These are phyloP conservation scores for Albugo laibachii DNA, from an alignment of 352 stramenopile genomes.

Conservation along the genomic window DNA sequence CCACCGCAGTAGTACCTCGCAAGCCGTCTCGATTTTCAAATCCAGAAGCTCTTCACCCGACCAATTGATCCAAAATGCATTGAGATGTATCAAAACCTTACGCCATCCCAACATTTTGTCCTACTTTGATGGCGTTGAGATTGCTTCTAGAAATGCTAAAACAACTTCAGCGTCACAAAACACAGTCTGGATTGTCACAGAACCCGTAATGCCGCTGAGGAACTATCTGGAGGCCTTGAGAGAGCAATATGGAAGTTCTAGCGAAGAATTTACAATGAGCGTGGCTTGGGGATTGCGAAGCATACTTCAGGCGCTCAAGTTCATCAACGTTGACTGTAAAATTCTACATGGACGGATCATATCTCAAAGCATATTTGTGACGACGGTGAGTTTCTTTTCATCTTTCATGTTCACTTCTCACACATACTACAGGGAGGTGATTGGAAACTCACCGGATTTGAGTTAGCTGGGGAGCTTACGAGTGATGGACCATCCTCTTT, in stretches of 20 bases:
- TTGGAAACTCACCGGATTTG: constrained; percentile 90
- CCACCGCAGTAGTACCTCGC: constrained; percentile 32
- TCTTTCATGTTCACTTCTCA: not conserved
- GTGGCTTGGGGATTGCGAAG: constrained; percentile 87
- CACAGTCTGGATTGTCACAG: constrained; percentile 86
- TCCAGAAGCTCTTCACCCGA: constrained; percentile 44
- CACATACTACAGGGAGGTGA: constrained; percentile 52
- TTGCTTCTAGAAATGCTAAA: constrained; percentile 15
- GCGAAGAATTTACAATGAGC: constrained; percentile 63
- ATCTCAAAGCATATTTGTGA: constrained; percentile 87
- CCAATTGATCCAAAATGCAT: constrained; percentile 77
- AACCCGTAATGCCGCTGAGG: constrained; percentile 80
- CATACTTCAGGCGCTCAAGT: constrained; percentile 83
- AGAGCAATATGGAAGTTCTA: constrained; percentile 27
- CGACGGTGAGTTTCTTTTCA: constrained; percentile 22
- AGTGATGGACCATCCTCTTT: constrained; percentile 54
- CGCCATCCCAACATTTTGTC: constrained; percentile 87
- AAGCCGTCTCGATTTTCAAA: constrained; percentile 85
- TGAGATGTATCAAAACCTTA: constrained; percentile 84
- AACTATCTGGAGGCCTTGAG: constrained; percentile 71
- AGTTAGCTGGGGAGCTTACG: constrained; percentile 76
- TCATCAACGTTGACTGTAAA: constrained; percentile 89
- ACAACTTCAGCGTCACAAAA: constrained; percentile 14
- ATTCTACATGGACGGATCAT: constrained; percentile 81
- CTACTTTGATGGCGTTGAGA: constrained; percentile 65